phyloP scores from a whole-genome alignment of 2,329 filamentous ascomycete genomes.

The Ceratocystis destructans region DNA sequence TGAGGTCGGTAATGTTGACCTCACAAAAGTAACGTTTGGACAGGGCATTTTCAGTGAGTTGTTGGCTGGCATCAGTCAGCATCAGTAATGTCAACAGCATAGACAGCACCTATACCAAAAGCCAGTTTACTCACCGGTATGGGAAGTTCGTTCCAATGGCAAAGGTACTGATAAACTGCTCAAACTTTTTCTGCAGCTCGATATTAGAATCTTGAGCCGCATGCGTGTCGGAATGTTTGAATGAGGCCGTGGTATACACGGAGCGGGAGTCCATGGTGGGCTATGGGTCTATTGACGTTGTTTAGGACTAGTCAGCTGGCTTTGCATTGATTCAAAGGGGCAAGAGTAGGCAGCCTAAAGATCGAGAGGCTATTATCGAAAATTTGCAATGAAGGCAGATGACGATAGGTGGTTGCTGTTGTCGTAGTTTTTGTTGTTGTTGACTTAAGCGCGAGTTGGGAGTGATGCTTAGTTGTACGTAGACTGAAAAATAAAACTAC shows the following conservation, averaged over 20 bases:
- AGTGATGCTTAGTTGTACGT: no score
- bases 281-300: background rate
- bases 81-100: background rate
- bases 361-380: no score
- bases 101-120: background rate
- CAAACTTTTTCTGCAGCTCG: constrained; percentile 63
- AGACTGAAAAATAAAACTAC: no score
- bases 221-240: constrained; percentile 41
- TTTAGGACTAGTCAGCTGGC: no score
- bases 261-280: constrained; percentile 17
- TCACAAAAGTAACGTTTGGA: constrained; percentile 93
- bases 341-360: background rate
- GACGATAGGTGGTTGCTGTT: no score
- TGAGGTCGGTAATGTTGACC: constrained; percentile 87
- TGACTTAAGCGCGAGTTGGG: no score
- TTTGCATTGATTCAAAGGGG: background rate
- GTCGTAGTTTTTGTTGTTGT: no score
- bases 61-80: constrained; percentile 49
- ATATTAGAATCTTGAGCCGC: constrained; percentile 54
- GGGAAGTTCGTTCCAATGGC: constrained; percentile 13
- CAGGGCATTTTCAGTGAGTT: constrained; percentile 86
- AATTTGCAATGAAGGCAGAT: no score
- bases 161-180: constrained; percentile 51
- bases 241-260: constrained; percentile 18
- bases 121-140: constrained; percentile 13